Base-by-base conservation (phyloP, 805 yeast genomes). In the Pichia kluyveri region DNA sequence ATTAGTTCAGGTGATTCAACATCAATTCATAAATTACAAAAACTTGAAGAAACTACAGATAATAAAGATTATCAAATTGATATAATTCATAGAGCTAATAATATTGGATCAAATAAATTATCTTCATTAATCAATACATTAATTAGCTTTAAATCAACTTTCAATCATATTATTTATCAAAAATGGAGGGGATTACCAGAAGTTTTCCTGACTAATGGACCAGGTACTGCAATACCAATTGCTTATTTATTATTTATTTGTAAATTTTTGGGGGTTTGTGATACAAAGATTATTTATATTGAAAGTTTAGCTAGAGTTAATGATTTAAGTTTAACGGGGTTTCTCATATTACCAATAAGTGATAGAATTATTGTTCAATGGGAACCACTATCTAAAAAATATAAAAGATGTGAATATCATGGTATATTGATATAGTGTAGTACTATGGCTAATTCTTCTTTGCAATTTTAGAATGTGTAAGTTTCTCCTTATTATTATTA, bases 361-460 rank as follows among this genome's bases (percentile, higher is more conserved):
- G 85, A 88, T 60, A 69, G 90, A 23, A 85, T 93, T 51, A 59
- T 93, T 1, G 98, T 93, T 9, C 99, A 93, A 62, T 93, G 99
- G 99, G 77, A 77, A 28, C 70, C 71, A 28, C 68, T 93, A 47
- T 70, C 73, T 8, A 52, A 58, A 19, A 59, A 62, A 46, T 81
- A 80, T 57, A 69, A 64, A 8, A 65, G 86, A 48, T 77, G 87
- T 1, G 95, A 86, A 57, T 88, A 78, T 60, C 72, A 78, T 57
- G 97, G 97, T 0, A 73, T 88, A 9, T 68, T 91, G 42, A 88
- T 87, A 0, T 87, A 15, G 44, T 4, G 6, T 23, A 23, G 26
- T 23, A 23, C 23, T 23, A 19, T 19, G 23, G 23, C 11, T 12
- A 18, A 8, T 19, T 18, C 45, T 19, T 18, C 45, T 19, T 18